Base-by-base conservation (phyloP, 2,329 filamentous ascomycete species). In the Rutstroemia sp. region DNA sequence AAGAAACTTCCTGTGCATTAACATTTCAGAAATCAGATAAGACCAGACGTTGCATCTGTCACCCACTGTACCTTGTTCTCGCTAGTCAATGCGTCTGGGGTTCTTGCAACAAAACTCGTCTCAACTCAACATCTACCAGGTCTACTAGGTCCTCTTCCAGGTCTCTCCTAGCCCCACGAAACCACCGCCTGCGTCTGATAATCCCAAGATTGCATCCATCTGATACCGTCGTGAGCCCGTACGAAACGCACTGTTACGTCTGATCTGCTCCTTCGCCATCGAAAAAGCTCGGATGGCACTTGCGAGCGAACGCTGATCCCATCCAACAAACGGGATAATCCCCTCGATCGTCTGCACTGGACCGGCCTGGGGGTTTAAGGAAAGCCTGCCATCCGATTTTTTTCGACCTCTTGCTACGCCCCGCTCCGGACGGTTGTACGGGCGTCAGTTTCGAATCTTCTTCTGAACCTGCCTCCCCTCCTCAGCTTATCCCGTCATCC, bases 161-260 rank as follows among this genome's bases (percentile, higher is more conserved):
- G n/a, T 3, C 17, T 17, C n/a, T 49, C 52, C 17, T 16, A 4
- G 23, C 27, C 19, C 5, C n/a, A 34, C 75, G 73, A 78, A 77
- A 78, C 75, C 63, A 57, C 63, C 68, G 73, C 71, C 68, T 71
- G 71, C 72, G 75, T 77, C 73, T 76, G 72, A 73, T 75, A 72
- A 69, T 65, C 38, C 14, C n/a, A 12, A 36, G 44, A 50, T 49
- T 30, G 52, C 21, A 40, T 14, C 8, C 4, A 42, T 54, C 45
- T 55, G 53, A 51, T 27, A 55, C 53, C 16, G 17, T n/a, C 38
- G 10, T 45, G 8, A 42, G 5, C 38, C 38, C 42, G 27, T 25
- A 10, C 74, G 73, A 77, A 76, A 76, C 73, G 61, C 59, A 60
- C 66, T 73, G 70, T 67, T 69, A 70, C 71, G 73, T 76, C 71